These are phyloP conservation scores for Fragaria iinumae DNA, from an alignment of 306 rosid genomes.

Conservation along the genomic window DNA sequence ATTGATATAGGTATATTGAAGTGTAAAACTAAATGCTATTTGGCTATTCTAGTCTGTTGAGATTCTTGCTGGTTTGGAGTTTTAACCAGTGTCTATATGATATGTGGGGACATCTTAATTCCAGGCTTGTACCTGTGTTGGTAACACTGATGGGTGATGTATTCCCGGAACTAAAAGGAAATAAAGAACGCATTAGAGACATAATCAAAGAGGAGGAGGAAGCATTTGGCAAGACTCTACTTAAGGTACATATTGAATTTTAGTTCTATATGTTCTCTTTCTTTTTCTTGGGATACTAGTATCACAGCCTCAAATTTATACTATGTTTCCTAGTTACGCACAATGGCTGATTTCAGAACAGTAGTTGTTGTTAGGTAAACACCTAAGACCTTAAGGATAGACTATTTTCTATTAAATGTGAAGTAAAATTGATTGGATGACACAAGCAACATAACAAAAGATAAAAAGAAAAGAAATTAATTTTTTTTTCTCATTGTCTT, in stretches of 20 bases:
- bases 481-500: not conserved
- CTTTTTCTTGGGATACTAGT: not conserved
- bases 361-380: not conserved
- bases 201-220: constrained; percentile 90
- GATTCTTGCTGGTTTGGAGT: not conserved
- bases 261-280: not conserved
- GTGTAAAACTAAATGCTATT: not conserved
- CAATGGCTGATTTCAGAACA: not conserved
- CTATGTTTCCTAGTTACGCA: too few relatives aligned
- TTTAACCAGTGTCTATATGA: constrained; percentile 3
- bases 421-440: not conserved
- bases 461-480: not conserved
- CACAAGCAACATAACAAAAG: not conserved
- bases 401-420: not conserved
- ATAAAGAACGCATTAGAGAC: constrained; percentile 59
- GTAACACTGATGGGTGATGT: constrained; percentile 68
- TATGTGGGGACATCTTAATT: constrained; percentile 12
- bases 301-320: not conserved
- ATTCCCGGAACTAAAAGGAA: constrained; percentile 80
- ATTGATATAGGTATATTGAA: not conserved
- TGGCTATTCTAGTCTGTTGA: not conserved
- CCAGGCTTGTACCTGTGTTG: constrained; percentile 74
- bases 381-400: not conserved
- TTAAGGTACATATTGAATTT: constrained; percentile 52
- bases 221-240: constrained; percentile 89